Percentiles rank a stretch among this genome's conserved stretches.
These are phyloP conservation scores for Spergularia marina DNA, from an alignment of 148 eudicot genomes.

Conservation along the genomic window DNA sequence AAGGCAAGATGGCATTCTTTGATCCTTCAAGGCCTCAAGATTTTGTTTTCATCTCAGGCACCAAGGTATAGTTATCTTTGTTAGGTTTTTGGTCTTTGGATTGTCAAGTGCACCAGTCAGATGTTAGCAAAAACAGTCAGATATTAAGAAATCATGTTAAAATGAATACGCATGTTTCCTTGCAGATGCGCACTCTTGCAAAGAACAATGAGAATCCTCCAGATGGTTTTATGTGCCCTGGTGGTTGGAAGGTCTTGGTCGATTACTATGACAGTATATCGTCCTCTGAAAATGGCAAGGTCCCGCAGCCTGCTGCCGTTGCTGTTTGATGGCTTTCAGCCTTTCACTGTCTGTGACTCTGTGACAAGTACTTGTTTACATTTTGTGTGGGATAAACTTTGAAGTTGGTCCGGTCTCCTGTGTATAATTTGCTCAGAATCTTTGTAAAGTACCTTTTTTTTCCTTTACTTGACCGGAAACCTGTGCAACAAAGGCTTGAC, in stretches of 20 bases:
- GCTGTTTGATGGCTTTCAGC: constrained; percentile 18
- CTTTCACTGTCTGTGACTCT: neutral
- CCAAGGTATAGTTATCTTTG: constrained; percentile 54
- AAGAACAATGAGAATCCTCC: constrained; percentile 72
- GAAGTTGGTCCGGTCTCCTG: constrained; percentile 12
- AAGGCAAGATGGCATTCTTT: constrained; percentile 88
- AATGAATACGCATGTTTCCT: neutral
- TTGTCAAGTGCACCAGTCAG: neutral
- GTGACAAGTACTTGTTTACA: neutral
- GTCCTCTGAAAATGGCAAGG: constrained; percentile 41
- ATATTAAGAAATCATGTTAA: neutral
- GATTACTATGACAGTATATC: constrained; percentile 58
- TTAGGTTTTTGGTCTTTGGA: neutral
- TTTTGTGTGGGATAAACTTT: constrained; percentile 22
- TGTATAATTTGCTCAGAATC: constrained; percentile 14
- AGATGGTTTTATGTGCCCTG: constrained; percentile 79
- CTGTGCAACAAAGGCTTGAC: constrained; percentile 5
- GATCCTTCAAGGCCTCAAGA: constrained; percentile 92
- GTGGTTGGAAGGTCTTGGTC: constrained; percentile 74
- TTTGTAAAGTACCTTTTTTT: constrained; percentile 4
- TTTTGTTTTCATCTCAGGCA: constrained; percentile 89
- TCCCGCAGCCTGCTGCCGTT: constrained; percentile 47
- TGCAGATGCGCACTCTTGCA: constrained; percentile 86
- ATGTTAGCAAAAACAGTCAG: neutral
- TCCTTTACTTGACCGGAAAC: neutral